Conservation (phyloP, 805 yeast species). For the Wickerhamomyces subpelliculosus region DNA sequence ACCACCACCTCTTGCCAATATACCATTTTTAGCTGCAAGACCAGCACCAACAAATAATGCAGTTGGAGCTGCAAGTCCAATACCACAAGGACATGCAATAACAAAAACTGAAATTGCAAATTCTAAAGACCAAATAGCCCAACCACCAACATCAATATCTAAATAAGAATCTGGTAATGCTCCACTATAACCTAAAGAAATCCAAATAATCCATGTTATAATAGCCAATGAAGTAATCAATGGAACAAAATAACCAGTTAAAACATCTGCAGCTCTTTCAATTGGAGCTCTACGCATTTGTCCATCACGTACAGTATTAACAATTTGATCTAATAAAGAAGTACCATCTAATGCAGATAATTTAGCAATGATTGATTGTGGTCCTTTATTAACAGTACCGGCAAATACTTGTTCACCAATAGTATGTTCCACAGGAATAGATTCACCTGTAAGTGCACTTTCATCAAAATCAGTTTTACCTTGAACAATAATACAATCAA, state of each 20-base stretch:
- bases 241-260: constrained; percentile 73
- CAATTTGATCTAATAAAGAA: constrained; percentile 64
- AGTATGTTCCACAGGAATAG: constrained; percentile 47
- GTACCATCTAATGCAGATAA: constrained; percentile 54
- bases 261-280: constrained; percentile 58
- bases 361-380: constrained; percentile 44
- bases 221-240: constrained; percentile 54
- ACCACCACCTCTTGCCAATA: constrained; percentile 76
- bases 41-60: constrained; percentile 78
- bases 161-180: constrained; percentile 46
- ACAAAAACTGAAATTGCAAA: constrained; percentile 77
- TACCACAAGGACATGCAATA: constrained; percentile 82
- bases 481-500: constrained; percentile 44
- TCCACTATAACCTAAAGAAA: constrained; percentile 47
- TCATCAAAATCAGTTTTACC: constrained; percentile 50
- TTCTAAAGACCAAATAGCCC: constrained; percentile 73
- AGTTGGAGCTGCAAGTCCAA: constrained; percentile 81
- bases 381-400: constrained; percentile 65
- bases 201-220: constrained; percentile 64
- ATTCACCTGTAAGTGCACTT: constrained; percentile 57
- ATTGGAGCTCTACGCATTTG: constrained; percentile 69
- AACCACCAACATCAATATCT: constrained; percentile 63
- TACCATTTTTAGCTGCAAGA: constrained; percentile 69
- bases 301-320: constrained; percentile 64
- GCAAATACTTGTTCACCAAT: constrained; percentile 65